Evolutionary conservation across 306 rosid genomes (phyloP).

Genomic region (Pterocarpus santalinus): DNA sequence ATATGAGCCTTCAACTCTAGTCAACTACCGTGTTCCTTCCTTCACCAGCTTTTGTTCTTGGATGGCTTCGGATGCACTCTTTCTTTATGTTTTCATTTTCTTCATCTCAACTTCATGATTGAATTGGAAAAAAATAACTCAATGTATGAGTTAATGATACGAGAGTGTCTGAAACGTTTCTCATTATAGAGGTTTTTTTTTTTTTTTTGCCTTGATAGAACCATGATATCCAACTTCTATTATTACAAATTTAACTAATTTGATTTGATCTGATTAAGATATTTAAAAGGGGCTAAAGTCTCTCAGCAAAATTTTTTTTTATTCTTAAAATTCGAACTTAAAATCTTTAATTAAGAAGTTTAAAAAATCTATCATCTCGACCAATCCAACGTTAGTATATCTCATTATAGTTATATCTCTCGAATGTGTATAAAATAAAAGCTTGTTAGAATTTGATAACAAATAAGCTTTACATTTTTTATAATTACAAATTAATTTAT

Average conservation of each 20-base stretch:
- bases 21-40: conserved; percentile 27
- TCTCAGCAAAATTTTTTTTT: too few relatives aligned
- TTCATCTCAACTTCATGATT: conserved; percentile 23
- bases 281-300: too few relatives aligned
- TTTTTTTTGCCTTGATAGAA: too few relatives aligned
- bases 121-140: neutral
- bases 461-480: neutral
- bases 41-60: conserved; percentile 6
- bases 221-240: too few relatives aligned
- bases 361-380: too few relatives aligned
- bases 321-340: too few relatives aligned
- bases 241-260: too few relatives aligned
- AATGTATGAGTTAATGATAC: neutral
- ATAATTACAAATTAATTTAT: too few relatives aligned
- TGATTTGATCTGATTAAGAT: too few relatives aligned
- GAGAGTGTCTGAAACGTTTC: neutral
- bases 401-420: neutral
- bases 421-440: neutral
- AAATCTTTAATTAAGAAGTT: too few relatives aligned
- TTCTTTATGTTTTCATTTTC: neutral
- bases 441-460: neutral
- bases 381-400: neutral
- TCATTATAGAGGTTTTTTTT: too few relatives aligned
- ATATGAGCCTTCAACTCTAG: conserved; percentile 1
- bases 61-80: conserved; percentile 29